Conservation (phyloP, 169 alveolate genomes). For the Eimeria acervulina region DNA sequence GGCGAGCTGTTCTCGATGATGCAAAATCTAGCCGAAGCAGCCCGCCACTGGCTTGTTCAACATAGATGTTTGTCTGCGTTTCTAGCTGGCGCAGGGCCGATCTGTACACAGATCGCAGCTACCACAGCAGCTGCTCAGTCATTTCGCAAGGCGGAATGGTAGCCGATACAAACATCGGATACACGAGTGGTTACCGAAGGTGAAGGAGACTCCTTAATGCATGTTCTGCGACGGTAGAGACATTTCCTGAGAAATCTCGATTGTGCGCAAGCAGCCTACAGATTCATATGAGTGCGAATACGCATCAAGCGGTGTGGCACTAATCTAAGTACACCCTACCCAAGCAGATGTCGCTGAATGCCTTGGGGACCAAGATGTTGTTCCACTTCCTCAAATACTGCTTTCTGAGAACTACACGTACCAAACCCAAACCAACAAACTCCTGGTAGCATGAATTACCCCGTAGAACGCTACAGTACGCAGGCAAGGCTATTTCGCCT, state of each 20-base stretch:
- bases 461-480: not conserved
- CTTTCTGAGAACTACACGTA: constrained; percentile 1
- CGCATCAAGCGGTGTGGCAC: not conserved
- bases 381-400: constrained; percentile 41
- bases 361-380: constrained; percentile 72
- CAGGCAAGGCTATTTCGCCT: not conserved
- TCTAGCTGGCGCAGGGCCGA: constrained; percentile 64
- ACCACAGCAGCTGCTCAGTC: not conserved
- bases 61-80: constrained; percentile 54
- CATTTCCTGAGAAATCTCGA: not conserved
- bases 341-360: constrained; percentile 67
- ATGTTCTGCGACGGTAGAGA: not conserved
- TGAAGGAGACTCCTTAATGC: not conserved
- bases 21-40: constrained; percentile 72
- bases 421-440: not conserved
- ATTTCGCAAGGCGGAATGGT: not conserved
- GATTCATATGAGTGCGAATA: not conserved
- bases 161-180: not conserved
- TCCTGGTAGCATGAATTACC: not conserved
- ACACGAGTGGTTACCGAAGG: not conserved
- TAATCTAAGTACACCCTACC: constrained; percentile 1
- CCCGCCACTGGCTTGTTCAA: constrained; percentile 68
- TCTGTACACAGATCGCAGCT: constrained; percentile 26
- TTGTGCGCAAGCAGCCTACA: not conserved
- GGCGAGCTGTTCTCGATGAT: constrained; percentile 55